A percentile compares a stretch with the other conserved stretches of the same genome.
phyloP scores from a whole-genome alignment of 2,329 filamentous ascomycete genomes.

The Westerdykella aurantiaca region DNA sequence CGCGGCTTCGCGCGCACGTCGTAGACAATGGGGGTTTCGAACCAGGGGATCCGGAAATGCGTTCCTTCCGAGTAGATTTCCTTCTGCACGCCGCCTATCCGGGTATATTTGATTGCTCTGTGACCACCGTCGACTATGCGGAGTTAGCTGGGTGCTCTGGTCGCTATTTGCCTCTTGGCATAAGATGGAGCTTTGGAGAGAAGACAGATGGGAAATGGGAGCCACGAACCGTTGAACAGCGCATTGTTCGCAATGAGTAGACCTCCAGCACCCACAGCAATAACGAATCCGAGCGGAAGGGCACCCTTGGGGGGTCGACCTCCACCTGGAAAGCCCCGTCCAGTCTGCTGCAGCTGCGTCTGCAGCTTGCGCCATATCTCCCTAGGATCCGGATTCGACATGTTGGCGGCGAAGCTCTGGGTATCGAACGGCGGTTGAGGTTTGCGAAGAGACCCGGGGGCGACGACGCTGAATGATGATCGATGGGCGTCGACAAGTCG shows the following conservation, averaged over 20 bases:
- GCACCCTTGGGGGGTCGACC: slow-evolving; percentile 47
- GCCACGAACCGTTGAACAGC: slow-evolving; percentile 59
- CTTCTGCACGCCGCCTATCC: slow-evolving; percentile 85
- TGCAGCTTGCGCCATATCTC: slow-evolving; percentile 63
- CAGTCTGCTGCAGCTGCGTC: slow-evolving; percentile 51
- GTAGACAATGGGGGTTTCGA: slow-evolving; percentile 94
- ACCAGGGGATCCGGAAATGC: slow-evolving; percentile 90
- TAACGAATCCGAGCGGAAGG: slow-evolving; percentile 45
- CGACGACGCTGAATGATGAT: slow-evolving; percentile 7
- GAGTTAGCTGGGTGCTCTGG: slow-evolving; percentile 13
- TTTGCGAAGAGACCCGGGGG: slow-evolving; percentile 17
- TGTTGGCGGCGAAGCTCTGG: slow-evolving; percentile 23
- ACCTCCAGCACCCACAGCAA: slow-evolving; percentile 48
- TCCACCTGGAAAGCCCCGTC: slow-evolving; percentile 41
- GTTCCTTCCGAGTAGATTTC: slow-evolving; percentile 98
- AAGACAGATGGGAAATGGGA: not conserved
- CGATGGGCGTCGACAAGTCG: slow-evolving; percentile 9
- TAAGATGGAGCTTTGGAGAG: not conserved
- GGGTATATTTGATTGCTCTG: slow-evolving; percentile 96
- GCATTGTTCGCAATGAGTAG: slow-evolving; percentile 56
- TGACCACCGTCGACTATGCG: slow-evolving; percentile 86
- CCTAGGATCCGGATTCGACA: slow-evolving; percentile 50
- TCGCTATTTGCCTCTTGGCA: not conserved
- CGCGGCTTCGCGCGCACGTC: slow-evolving; percentile 96
- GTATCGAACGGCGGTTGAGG: slow-evolving; percentile 33